These are phyloP conservation scores for Brettanomyces nanus DNA, from an alignment of 805 yeast genomes.

Conservation along the genomic window DNA sequence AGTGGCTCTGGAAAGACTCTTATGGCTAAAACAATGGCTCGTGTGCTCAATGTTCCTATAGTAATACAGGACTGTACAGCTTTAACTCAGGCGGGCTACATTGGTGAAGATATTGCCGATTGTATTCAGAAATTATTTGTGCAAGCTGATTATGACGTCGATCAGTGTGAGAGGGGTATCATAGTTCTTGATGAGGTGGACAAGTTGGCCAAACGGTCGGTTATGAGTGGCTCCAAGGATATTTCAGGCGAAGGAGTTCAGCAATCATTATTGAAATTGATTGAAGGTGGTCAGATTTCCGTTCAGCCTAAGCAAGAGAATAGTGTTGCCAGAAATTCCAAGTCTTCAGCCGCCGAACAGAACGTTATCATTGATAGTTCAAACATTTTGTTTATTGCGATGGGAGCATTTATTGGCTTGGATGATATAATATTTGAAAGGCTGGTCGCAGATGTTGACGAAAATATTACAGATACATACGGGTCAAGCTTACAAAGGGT, in stretches of 20 bases:
- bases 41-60: conserved; percentile 44
- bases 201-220: conserved; percentile 43
- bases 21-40: conserved; percentile 47
- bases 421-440: conserved; percentile 40
- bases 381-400: conserved; percentile 45
- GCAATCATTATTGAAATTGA: conserved; percentile 46
- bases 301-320: conserved; percentile 28
- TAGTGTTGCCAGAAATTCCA: conserved; percentile 21
- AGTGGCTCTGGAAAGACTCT: conserved; percentile 58
- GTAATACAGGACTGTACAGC: conserved; percentile 57
- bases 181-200: conserved; percentile 55
- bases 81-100: conserved; percentile 56
- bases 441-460: conserved; percentile 10
- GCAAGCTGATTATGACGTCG: conserved; percentile 43
- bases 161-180: conserved; percentile 47
- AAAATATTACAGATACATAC: conserved; percentile 28
- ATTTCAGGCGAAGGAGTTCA: conserved; percentile 63
- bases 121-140: conserved; percentile 46
- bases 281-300: conserved; percentile 47
- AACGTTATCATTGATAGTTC: conserved; percentile 36
- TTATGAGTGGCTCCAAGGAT: conserved; percentile 42
- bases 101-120: conserved; percentile 56
- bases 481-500: conserved; percentile 37
- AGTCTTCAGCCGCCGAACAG: background rate
- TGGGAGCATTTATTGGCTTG: conserved; percentile 58